Base-by-base conservation (phyloP, 2,329 filamentous ascomycete species). In the Triangularia verruculosa region DNA sequence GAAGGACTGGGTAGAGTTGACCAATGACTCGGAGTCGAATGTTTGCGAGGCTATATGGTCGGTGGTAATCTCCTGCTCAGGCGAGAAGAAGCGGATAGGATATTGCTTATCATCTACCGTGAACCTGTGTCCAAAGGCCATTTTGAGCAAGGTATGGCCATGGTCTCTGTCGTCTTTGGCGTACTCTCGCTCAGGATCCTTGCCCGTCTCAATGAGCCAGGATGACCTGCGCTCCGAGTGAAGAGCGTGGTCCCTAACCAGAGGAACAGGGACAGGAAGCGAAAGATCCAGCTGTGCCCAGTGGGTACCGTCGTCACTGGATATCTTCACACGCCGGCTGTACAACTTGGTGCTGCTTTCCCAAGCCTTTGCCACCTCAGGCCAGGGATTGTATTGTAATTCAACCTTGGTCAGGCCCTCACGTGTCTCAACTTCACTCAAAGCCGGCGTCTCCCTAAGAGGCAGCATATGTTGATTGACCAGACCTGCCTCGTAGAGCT, bases 381-480 rank as follows among this genome's bases (percentile, higher is more conserved):
- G 61, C 84, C 84, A 87, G 0, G 84, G 84, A 22, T 78, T 78
- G 59, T 79, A 75, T 15, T 76, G 71, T 5, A 74, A 71, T 4
- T 75, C 74, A 2, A 80, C 78, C 4, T 72, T 65, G 2, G 75
- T 70, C 9, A 78, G 68, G 0, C 78, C 65, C 1, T 70, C 70
- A 0, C 80, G 76, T 1, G 72, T 72, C 32, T 80, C 77, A 1
- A 81, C 68, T 0, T 74, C 76, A 2, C 75, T 70, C 3, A 74
- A 66, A 8, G 76, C 68, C n/a, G 79, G 78, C 1, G 79, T 74
- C 9, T 78, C 75, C 61, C 74, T 75, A 13, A 82, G 77, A 8
- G 94, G 94, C 47, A 97, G 79, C 0, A 97, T 76, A 69, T 96
- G 82, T 13, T 96, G 85, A 66, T 91, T 93, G 1, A 98, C 76